Percentiles rank a stretch among this genome's conserved stretches.
These are phyloP conservation scores for Neophaeococcomyces aloes DNA, from an alignment of 2,329 filamentous ascomycete species.

Conservation along the genomic window DNA sequence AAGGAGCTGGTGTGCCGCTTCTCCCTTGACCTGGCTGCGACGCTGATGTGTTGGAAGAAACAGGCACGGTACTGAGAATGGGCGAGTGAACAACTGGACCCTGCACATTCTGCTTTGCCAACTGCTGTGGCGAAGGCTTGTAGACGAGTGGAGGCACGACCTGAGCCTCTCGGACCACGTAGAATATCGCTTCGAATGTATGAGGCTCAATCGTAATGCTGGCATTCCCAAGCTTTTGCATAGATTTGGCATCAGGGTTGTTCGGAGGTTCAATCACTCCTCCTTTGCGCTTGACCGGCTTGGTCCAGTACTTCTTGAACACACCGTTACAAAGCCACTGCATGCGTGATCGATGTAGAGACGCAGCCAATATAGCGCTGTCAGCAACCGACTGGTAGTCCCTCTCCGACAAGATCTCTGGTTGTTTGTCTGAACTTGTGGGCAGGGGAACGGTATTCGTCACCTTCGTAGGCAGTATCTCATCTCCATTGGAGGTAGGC, in stretches of 20 bases:
- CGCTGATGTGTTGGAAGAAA: constrained; percentile 20
- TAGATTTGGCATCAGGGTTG: constrained; percentile 42
- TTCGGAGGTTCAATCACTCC: constrained; percentile 34
- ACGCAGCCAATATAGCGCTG: constrained; percentile 48
- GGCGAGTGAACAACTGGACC: background rate
- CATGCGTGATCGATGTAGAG: constrained; percentile 49
- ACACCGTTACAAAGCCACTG: constrained; percentile 46
- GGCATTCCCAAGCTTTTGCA: constrained; percentile 47
- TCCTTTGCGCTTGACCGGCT: constrained; percentile 45
- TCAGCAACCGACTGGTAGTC: constrained; percentile 52
- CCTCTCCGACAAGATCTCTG: constrained; percentile 35
- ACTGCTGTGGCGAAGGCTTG: constrained; percentile 17
- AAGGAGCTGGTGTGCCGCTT: constrained; percentile 30
- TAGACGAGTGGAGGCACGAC: constrained; percentile 25
- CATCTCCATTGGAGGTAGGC: constrained; percentile 24
- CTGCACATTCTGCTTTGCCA: constrained; percentile 10
- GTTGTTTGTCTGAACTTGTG: constrained; percentile 41
- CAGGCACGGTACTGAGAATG: constrained; percentile 25
- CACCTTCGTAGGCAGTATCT: constrained; percentile 43
- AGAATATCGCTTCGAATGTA: constrained; percentile 49
- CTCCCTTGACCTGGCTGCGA: constrained; percentile 21
- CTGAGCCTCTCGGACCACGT: constrained; percentile 43
- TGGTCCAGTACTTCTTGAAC: constrained; percentile 48
- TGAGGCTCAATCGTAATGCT: constrained; percentile 54
- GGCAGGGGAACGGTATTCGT: constrained; percentile 45